Percentiles rank a stretch among this genome's conserved stretches.
Evolutionary conservation across 164 flowering plant genomes (phyloP).

Genomic region (Aristolochia contorta): DNA sequence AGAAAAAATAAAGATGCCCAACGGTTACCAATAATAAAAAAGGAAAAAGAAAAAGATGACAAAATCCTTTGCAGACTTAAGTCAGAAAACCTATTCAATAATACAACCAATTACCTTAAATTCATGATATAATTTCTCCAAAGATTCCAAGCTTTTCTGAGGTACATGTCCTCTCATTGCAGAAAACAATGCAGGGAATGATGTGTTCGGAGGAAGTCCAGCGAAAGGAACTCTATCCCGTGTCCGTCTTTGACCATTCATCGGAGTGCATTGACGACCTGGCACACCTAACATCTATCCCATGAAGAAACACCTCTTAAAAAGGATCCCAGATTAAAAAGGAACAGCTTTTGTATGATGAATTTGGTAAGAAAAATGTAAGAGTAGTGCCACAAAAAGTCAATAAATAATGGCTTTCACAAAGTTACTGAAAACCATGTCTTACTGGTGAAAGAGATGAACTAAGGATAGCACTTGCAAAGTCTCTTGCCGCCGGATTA

Average conservation of each 20-base stretch:
- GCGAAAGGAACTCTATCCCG: neutral
- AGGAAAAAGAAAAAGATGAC: neutral
- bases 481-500: neutral
- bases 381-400: no score
- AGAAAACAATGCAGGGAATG: constrained; percentile 7
- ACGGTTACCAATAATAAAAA: no score
- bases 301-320: neutral
- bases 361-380: no score
- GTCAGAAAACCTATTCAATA: neutral
- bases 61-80: neutral
- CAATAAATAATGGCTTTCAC: no score
- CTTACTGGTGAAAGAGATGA: no score
- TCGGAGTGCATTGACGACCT: neutral
- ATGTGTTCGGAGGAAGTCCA: neutral
- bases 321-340: no score
- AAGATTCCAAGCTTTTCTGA: constrained; percentile 5
- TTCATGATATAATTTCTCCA: constrained; percentile 11
- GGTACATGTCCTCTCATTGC: constrained; percentile 14
- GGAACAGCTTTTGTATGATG: neutral
- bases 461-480: no score
- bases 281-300: neutral
- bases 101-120: constrained; percentile 19
- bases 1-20: neutral
- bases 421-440: no score
- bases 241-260: neutral